Conservation (phyloP, 306 rosid genomes). For the Amphicarpaea edgeworthii region DNA sequence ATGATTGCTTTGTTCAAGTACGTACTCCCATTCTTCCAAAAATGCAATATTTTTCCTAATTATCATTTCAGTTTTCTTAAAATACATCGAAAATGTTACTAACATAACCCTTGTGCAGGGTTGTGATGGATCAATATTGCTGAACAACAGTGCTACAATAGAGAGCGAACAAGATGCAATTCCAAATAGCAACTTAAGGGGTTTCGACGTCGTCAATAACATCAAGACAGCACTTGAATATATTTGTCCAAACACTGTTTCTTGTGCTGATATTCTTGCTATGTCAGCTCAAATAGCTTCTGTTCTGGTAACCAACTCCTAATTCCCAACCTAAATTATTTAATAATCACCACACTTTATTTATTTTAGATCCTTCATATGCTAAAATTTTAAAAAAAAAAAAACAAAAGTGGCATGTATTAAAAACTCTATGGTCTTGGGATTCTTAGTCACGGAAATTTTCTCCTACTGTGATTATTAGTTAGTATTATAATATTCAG, state of each 20-base stretch:
- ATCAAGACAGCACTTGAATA: slow-evolving; percentile 55
- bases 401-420: too few species aligned
- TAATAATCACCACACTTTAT: too few species aligned
- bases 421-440: too few species aligned
- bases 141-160: slow-evolving; percentile 53
- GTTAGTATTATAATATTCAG: too few species aligned
- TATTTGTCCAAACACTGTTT: slow-evolving; percentile 54
- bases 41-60: too few species aligned
- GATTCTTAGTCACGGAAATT: too few species aligned
- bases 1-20: slow-evolving; percentile 67
- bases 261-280: slow-evolving; percentile 70
- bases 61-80: too few species aligned
- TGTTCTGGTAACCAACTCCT: slow-evolving; percentile 45
- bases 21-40: background rate
- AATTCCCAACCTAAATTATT: background rate
- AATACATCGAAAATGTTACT: too few species aligned
- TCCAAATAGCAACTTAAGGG: slow-evolving; percentile 57
- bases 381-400: too few species aligned
- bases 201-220: slow-evolving; percentile 56
- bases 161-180: slow-evolving; percentile 54
- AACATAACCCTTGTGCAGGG: slow-evolving; percentile 48
- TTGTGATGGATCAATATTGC: slow-evolving; percentile 65
- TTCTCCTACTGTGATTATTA: too few species aligned
- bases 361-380: too few species aligned
- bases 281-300: slow-evolving; percentile 54